phyloP scores from a whole-genome alignment of 1,284 basidiomycete species.

The Meripilus lineatus region DNA sequence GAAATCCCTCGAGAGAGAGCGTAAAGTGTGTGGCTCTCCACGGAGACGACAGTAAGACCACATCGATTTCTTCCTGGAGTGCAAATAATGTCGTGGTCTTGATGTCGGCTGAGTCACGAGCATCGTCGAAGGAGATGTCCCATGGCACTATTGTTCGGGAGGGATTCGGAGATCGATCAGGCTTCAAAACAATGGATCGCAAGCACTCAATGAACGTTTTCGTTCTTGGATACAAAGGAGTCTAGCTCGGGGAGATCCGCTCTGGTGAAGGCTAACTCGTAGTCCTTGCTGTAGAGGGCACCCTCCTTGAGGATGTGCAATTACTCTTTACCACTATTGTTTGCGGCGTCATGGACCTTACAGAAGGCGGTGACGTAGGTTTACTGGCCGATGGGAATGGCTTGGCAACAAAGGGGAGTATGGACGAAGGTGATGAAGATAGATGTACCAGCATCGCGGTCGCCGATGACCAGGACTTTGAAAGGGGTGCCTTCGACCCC shows the following conservation, averaged over 20 bases:
- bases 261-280: slow-evolving; percentile 78
- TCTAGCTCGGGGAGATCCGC: slow-evolving; percentile 80
- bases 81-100: slow-evolving; percentile 97
- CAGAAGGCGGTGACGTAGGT: slow-evolving; percentile 97
- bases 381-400: slow-evolving; percentile 98
- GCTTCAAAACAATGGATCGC: slow-evolving; percentile 83
- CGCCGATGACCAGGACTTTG: slow-evolving; percentile 97
- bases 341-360: slow-evolving; percentile 91
- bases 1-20: slow-evolving; percentile 92
- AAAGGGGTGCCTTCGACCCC: slow-evolving; percentile 92
- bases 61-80: slow-evolving; percentile 97
- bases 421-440: slow-evolving; percentile 99
- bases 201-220: slow-evolving; percentile 66
- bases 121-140: slow-evolving; percentile 99
- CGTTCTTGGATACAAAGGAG: slow-evolving; percentile 77
- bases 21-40: slow-evolving; percentile 99
- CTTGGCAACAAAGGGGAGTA: slow-evolving; percentile 80
- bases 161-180: slow-evolving; percentile 71
- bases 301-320: slow-evolving; percentile 76
- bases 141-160: slow-evolving; percentile 94
- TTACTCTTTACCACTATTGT: slow-evolving; percentile 78
- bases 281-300: slow-evolving; percentile 63
- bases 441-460: slow-evolving; percentile 97
- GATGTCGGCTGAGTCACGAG: slow-evolving; percentile 93
- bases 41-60: slow-evolving; percentile 96